phyloP scores from a whole-genome alignment of 257 asterid species.

The Voacanga thouarsii region DNA sequence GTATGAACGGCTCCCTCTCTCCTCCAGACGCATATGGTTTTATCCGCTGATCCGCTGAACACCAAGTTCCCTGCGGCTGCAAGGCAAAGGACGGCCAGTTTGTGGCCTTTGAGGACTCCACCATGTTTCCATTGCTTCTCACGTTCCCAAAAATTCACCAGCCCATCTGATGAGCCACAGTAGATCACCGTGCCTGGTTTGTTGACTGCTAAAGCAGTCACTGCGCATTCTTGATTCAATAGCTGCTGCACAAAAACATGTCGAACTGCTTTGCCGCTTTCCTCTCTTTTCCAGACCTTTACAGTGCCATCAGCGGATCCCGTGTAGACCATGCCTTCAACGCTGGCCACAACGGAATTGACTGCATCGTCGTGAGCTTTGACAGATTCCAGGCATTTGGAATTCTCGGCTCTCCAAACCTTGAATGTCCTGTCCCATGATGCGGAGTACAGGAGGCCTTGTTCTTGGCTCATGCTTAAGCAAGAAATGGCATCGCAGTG shows the following conservation, averaged over 20 bases:
- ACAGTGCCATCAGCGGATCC: conserved; percentile 86
- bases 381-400: conserved; percentile 74
- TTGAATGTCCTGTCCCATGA: conserved; percentile 83
- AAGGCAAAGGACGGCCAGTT: conserved; percentile 72
- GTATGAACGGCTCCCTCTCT: conserved; percentile 53
- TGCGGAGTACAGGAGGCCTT: conserved; percentile 61
- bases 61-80: conserved; percentile 53
- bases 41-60: conserved; percentile 77
- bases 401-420: conserved; percentile 62
- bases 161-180: conserved; percentile 69
- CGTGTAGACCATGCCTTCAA: conserved; percentile 57
- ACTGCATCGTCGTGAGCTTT: conserved; percentile 86
- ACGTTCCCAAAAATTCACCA: conserved; percentile 71
- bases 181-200: conserved; percentile 46
- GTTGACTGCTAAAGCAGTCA: conserved; percentile 61
- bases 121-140: conserved; percentile 57
- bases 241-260: conserved; percentile 48
- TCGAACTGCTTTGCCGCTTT: conserved; percentile 36
- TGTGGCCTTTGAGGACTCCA: conserved; percentile 71
- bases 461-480: conserved; percentile 58
- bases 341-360: conserved; percentile 58
- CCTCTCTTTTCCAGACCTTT: conserved; percentile 65
- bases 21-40: conserved; percentile 74
- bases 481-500: conserved; percentile 79
- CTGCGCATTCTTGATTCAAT: conserved; percentile 62